phyloP scores from a whole-genome alignment of 495 filamentous ascomycete genomes.

The Gamarada debralockiae region DNA sequence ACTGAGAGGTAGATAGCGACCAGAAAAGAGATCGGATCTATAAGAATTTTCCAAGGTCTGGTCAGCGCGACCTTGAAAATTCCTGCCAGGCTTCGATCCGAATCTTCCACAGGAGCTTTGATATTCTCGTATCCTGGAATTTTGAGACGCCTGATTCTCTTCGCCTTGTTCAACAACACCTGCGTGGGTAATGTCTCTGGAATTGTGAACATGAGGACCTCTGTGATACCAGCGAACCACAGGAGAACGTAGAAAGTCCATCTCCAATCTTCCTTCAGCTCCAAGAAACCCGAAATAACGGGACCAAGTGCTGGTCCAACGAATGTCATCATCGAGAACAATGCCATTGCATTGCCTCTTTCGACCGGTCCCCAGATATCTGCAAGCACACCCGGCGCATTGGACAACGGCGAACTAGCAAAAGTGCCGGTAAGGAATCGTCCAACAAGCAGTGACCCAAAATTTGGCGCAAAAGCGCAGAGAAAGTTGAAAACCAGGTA shows the following conservation, averaged over 20 bases:
- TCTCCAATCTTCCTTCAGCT: constrained; percentile 52
- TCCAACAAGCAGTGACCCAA: constrained; percentile 63
- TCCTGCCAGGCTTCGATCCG: constrained; percentile 36
- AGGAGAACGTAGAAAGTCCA: constrained; percentile 67
- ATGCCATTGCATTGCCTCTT: constrained; percentile 59
- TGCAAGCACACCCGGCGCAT: constrained; percentile 70
- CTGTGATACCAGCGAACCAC: constrained; percentile 56
- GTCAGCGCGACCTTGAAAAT: constrained; percentile 49
- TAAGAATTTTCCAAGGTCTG: constrained; percentile 33
- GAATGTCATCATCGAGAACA: constrained; percentile 69
- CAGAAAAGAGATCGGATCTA: constrained; percentile 42
- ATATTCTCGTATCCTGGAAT: constrained; percentile 56
- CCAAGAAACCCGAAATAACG: constrained; percentile 38
- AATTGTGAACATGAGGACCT: constrained; percentile 57
- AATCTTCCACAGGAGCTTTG: constrained; percentile 34
- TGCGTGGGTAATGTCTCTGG: constrained; percentile 79
- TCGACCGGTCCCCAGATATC: constrained; percentile 68
- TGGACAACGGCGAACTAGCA: constrained; percentile 68
- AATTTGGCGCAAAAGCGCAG: constrained; percentile 62
- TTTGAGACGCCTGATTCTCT: constrained; percentile 57
- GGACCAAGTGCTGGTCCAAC: constrained; percentile 60
- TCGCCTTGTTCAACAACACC: constrained; percentile 72
- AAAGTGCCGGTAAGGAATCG: constrained; percentile 79
- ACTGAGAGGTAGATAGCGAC: constrained; percentile 47
- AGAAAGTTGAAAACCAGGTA: constrained; percentile 54